Evolutionary conservation across 1,284 basidiomycete species (phyloP), one percentile per base, ranked within the genome.

Genomic region (Neonothopanus nambi): DNA sequence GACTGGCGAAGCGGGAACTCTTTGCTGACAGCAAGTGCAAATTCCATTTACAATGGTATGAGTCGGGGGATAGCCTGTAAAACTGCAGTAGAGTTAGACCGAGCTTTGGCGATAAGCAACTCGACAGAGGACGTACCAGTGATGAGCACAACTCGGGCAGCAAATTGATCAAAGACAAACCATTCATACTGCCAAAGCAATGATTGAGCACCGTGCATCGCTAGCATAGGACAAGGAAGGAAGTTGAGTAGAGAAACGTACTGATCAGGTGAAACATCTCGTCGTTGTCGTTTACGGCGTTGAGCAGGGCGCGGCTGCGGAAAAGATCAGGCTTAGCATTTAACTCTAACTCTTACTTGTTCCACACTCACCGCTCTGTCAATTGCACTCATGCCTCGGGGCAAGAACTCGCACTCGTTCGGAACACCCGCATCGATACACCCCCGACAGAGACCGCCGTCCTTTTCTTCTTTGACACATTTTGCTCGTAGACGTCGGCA

Each of bases 371-470:
- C 58, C 9, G 58, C 58, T 51, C 58, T 57, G 53, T 59, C 58
- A 26, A 57, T 56, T n/a, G 55, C 55, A 35, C 55, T 57, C 53
- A 57, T 59, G 12, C 58, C 58, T 36, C 58, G 33, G 15, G 58
- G 58, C 36, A 57, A 41, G 38, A 57, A 59, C 23, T 57, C 51
- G 24, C 58, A 59, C 43, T 59, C 58, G 24, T 55, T 55, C 9
- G 58, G 56, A n/a, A 55, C 55, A 17, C 58, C 58, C 6, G 58
- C 58, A 33, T 56, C 58, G 11, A 55, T 52, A 43, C 58, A 55
- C 9, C 58, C 58, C 21, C 55, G 17, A 41, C 58, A 59, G 9
- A 56, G 42, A 5, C 51, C 51, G 3, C 55, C 52, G 21, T 57
- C 56, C 17, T 40, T 43, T 17, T 56, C 56, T 37, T 59, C 56